Conservation (phyloP, 495 filamentous ascomycete species). For the Penicillium egyptiacum region DNA sequence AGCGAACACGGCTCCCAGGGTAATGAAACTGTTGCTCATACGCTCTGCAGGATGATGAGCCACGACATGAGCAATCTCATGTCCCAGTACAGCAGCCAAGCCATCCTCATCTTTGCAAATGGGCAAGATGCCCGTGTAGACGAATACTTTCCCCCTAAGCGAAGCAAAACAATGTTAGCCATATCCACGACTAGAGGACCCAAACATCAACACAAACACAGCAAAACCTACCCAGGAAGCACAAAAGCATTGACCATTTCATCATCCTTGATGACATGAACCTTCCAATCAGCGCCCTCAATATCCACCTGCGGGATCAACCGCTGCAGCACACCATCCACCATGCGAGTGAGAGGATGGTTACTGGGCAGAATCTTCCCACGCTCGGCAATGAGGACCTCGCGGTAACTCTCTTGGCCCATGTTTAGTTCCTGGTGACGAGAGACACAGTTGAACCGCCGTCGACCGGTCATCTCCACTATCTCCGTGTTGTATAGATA, state of each 20-base stretch:
- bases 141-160: slow-evolving; percentile 81
- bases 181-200: neutral
- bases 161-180: slow-evolving; percentile 11
- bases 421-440: slow-evolving; percentile 53
- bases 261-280: slow-evolving; percentile 76
- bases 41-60: slow-evolving; percentile 78
- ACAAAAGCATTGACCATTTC: slow-evolving; percentile 79
- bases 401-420: slow-evolving; percentile 51
- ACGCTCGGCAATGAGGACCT: slow-evolving; percentile 49
- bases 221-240: slow-evolving; percentile 62
- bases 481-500: slow-evolving; percentile 74
- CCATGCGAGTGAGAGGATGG: slow-evolving; percentile 53
- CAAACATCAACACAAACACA: neutral
- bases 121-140: slow-evolving; percentile 79
- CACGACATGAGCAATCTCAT: slow-evolving; percentile 93
- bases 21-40: slow-evolving; percentile 62
- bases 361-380: slow-evolving; percentile 50
- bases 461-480: slow-evolving; percentile 76
- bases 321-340: slow-evolving; percentile 66
- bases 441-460: slow-evolving; percentile 77
- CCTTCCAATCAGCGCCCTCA: slow-evolving; percentile 69
- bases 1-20: slow-evolving; percentile 52
- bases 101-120: slow-evolving; percentile 71
- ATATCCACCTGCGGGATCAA: slow-evolving; percentile 70
- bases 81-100: slow-evolving; percentile 80